Percentiles rank a stretch among this genome's conserved stretches.
Conservation (phyloP, 192 early-diverging fungal species). For the Backusella westeae region DNA sequence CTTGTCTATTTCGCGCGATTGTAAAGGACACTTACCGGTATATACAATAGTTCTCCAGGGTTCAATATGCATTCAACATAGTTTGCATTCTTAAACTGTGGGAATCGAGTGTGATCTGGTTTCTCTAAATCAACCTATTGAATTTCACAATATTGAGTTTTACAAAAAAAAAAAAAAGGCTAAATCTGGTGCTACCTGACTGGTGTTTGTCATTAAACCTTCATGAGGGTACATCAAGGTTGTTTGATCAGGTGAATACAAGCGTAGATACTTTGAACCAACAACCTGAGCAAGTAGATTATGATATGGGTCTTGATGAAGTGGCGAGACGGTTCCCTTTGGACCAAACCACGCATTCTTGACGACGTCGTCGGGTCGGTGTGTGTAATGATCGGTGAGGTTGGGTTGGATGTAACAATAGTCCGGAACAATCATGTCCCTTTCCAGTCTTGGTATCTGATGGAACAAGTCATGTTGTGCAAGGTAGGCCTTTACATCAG, state of each 20-base stretch:
- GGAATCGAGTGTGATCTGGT: constrained; percentile 54
- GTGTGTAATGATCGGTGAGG: constrained; percentile 14
- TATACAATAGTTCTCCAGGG: constrained; percentile 83
- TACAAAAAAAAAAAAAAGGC: not conserved
- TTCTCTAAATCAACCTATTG: constrained; percentile 64
- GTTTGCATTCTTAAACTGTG: constrained; percentile 51
- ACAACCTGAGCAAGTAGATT: constrained; percentile 86
- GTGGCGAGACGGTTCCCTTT: constrained; percentile 72
- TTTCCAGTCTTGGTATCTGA: constrained; percentile 66
- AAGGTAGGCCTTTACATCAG: constrained; percentile 57
- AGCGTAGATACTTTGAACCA: constrained; percentile 74
- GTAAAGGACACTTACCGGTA: constrained; percentile 62
- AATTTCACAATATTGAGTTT: not conserved
- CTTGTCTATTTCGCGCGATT: not conserved
- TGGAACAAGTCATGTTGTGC: constrained; percentile 85
- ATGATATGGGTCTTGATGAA: constrained; percentile 80
- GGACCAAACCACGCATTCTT: constrained; percentile 87
- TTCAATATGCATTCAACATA: constrained; percentile 69
- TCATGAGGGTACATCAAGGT: constrained; percentile 57
- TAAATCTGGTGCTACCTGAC: constrained; percentile 43
- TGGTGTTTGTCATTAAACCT: constrained; percentile 57
- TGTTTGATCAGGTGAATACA: constrained; percentile 66
- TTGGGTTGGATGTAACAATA: constrained; percentile 57
- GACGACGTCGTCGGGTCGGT: constrained; percentile 42
- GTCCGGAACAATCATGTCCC: constrained; percentile 76